Evolutionary conservation across 495 filamentous ascomycete species (phyloP), one percentile per base, ranked within the genome.

Genomic region (Neurospora hispaniola): DNA sequence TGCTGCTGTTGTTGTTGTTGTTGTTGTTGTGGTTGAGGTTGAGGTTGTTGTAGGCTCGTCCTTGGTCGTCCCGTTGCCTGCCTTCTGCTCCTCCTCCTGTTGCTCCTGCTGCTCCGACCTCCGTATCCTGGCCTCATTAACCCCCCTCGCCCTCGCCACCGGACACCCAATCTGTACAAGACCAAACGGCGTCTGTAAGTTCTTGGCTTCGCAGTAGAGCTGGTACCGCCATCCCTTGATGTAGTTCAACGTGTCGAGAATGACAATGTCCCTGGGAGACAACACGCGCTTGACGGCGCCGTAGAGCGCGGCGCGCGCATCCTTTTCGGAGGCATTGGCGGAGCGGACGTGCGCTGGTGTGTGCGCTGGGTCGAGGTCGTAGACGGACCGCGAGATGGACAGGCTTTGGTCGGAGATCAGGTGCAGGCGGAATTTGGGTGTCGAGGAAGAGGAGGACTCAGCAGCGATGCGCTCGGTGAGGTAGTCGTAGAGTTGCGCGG

Each of bases 181-280:
- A 76, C 92, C 96, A 79, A 87, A 92, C 8, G 92, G 89, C 10
- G 94, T 97, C 73, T 90, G 83, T 40, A 92, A 82, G 35, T 95
- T 93, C 80, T 98, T 98, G 4, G 94, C 90, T 82, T 98, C 96
- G 80, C 96, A 98, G 84, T 90, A 94, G 2, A 99, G 86, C 84
- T 99, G 96, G 80, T 99, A 99, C 54, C 96, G 86, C 86, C 92
- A 98, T 31, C 96, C 96, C 81, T 99, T 99, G 83, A 99, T 99
- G 82, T 98, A 98, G 79, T 98, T 98, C 79, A 94, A 87, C 8
- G 91, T 92, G 81, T 97, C 94, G 8, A 94, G 87, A 66, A 99
- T 89, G 72, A 98, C 94, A 73, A 99, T 90, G 76, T 92, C 93
- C 75, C 94, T 90, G 39, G 88, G 87, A 23, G 88, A 88, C 39